Evolutionary conservation across 1,284 basidiomycete species (phyloP), one percentile per base, ranked within the genome.

Genomic region (Sporisorium graminicola): DNA sequence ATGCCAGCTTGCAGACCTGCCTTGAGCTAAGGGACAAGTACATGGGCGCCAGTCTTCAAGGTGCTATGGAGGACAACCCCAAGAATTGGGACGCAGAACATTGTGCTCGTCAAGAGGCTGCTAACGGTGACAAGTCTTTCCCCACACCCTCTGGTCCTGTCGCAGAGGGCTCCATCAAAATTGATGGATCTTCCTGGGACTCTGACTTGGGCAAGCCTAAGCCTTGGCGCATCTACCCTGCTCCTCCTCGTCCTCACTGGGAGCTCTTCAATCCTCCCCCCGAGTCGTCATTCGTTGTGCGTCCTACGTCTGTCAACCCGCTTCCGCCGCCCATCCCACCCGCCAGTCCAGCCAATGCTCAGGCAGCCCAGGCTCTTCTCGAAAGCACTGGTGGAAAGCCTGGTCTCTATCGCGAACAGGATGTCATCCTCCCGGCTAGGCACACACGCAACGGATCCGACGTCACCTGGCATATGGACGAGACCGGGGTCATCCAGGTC

Each of bases 21-120:
- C 68, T 85, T 26, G 54, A 72, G 50, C 79, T 85, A 22, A 67
- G 84, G n/a, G 81, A 85, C 59, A 82, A 83, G 69, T 85, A 85
- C 74, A 85, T 85, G 81, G 59, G 58, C 26, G 74, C 66, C 57
- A 79, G 76, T 46, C 72, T 81, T n/a, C 84, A 85, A 60, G 74
- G 67, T n/a, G 49, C 66, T 35, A 71, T 79, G 53, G 79, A 83
- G 46, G 84, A 84, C 64, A 85, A 85, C 53, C 84, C 84, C 1
- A 85, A 85, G 70, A 85, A 85, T 42, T 85, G 84, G 84, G 84
- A 85, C 52, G 84, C 84, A 12, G 83, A 85, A 51, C 74, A 81
- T 54, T 84, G 82, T 44, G 77, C 74, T 16, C 66, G 74, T 50
- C 46, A 73, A 22, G 74, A 62, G 33, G 44, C 62, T 22, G 47